Base-by-base conservation (phyloP, 306 rosid genomes). In the Myrica gale region DNA sequence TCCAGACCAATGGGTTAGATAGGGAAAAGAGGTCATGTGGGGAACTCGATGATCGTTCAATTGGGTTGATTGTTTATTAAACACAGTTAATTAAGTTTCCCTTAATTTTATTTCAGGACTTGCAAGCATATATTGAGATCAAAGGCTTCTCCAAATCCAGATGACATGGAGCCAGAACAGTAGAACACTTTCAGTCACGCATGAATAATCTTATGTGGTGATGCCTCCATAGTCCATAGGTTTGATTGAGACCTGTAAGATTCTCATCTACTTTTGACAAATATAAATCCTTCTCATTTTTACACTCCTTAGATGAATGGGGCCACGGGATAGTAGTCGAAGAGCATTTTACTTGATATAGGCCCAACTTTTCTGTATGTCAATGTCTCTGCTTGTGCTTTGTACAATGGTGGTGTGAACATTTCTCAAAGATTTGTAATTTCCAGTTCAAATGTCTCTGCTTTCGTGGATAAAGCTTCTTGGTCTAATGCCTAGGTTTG, bases 101-200 rank as follows among this genome's bases (percentile, higher is more conserved):
- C 80, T 62, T 73, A 58, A 55, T 39, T 77, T 55, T 19, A 15
- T 91, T 87, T 75, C 95, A 93, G 97, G 88, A 63, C 60, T 57
- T 87, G 83, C 81, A 82, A 79, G 73, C 80, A 67, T 69, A 80
- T 88, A 83, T 74, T 87, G 85, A 71, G 58, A 73, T 82, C 86
- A 45, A 74, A 77, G 79, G 73, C 76, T 78, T 83, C 91, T 73
- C 32, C 85, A 71, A 48, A 71, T 74, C 72, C 79, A 48, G 86
- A 89, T 68, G 90, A 86, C 81, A 73, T 68, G 46, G 77, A 80
- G 47, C 26, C 75, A 9, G 87, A 79, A 81, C 81, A 82, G 76
- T 87, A 60, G 13, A 81, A 86, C 69, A 41, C 83, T 79, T 79
- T 84, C 68, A 21, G 79, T 74, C 67, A 84, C 78, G 71, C 76